Base-by-base conservation (phyloP, 179 eudicot species). In the Corrigiola litoralis region DNA sequence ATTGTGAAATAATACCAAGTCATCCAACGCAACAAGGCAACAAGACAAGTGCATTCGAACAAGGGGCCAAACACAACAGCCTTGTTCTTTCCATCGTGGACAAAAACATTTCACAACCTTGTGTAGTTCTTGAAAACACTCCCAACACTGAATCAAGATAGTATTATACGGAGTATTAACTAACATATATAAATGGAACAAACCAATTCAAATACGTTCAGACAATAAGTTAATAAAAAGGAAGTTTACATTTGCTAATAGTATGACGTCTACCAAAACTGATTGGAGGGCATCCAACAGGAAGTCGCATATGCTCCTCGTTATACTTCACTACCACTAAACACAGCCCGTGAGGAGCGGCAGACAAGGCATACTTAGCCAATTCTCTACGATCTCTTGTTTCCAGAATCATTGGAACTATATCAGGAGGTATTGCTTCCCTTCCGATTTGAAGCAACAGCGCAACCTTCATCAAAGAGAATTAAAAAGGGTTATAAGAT, bases 401-500 rank as follows among this genome's bases (percentile, higher is more conserved):
- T 46, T 74, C 85, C 81, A 89, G 54, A 64, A 92, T 87, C 73
- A 47, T 71, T 18, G 90, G 86, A 18, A 89, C 83, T 50, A 92
- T 82, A 51, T 80, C 79, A 14, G 96, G 87, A 2, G 96, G 92
- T 69, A 85, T 54, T 27, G 92, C 98, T 73, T 84, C 92, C 72
- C 76, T 87, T 69, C 98, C 98, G 2, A 92, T 85, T 80, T 92
- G 96, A 80, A 92, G 78, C 80, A 89, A 70, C 75, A 92, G 62
- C 20, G 98, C 95, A 40, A 85, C 98, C 98, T 89, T 56, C 68
- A 60, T 42, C 25, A 32, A 4, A 58, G 25, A 60, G 45, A 24
- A 1, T 23, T 60, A 25, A 40, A 51, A 14, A 56, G 6, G 27
- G 23, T 28, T 37, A 41, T 31, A 27, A 29, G 9, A 45, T 51